Percentiles rank a stretch among this genome's conserved stretches.
phyloP scores from a whole-genome alignment of 164 flowering plant genomes.

The Umbilicus rupestris region DNA sequence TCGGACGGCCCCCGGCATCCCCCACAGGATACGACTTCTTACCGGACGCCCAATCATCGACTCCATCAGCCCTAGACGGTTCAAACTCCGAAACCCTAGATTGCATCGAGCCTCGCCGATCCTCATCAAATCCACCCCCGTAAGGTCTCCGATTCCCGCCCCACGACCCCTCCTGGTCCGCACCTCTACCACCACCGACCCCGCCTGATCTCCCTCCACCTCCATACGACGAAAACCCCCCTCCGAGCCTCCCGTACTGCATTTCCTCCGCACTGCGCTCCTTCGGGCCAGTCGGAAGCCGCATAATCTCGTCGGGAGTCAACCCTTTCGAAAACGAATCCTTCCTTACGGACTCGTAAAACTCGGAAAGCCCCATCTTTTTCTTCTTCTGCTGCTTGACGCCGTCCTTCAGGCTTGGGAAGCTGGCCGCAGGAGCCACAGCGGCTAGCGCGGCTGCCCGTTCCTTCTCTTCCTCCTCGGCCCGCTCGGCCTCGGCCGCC shows the following conservation, averaged over 20 bases:
- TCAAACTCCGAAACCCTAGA: slow-evolving; percentile 63
- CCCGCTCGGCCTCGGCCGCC: background rate
- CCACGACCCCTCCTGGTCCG: slow-evolving; percentile 37
- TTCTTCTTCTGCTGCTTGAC: slow-evolving; percentile 45
- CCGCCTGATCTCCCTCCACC: too few species aligned
- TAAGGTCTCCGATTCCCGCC: slow-evolving; percentile 39
- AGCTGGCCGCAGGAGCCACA: background rate
- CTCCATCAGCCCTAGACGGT: slow-evolving; percentile 83
- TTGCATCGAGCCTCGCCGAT: slow-evolving; percentile 36
- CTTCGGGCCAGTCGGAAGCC: slow-evolving; percentile 68
- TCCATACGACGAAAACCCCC: slow-evolving; percentile 54
- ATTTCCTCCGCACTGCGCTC: slow-evolving; percentile 53
- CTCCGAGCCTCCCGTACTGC: slow-evolving; percentile 52
- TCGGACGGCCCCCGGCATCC: slow-evolving; percentile 32
- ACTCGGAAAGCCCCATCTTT: slow-evolving; percentile 49
- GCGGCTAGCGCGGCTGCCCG: background rate
- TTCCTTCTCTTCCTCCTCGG: background rate
- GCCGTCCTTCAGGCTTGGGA: background rate
- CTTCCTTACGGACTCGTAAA: slow-evolving; percentile 21
- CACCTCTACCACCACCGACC: slow-evolving; percentile 23
- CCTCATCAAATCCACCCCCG: slow-evolving; percentile 77
- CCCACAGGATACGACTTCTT: slow-evolving; percentile 36
- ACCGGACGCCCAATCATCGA: slow-evolving; percentile 57
- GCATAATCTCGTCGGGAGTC: slow-evolving; percentile 56
- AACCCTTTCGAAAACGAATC: slow-evolving; percentile 26